Conservation (phyloP, 2,329 filamentous ascomycete genomes). For the Aspergillus floridensis region DNA sequence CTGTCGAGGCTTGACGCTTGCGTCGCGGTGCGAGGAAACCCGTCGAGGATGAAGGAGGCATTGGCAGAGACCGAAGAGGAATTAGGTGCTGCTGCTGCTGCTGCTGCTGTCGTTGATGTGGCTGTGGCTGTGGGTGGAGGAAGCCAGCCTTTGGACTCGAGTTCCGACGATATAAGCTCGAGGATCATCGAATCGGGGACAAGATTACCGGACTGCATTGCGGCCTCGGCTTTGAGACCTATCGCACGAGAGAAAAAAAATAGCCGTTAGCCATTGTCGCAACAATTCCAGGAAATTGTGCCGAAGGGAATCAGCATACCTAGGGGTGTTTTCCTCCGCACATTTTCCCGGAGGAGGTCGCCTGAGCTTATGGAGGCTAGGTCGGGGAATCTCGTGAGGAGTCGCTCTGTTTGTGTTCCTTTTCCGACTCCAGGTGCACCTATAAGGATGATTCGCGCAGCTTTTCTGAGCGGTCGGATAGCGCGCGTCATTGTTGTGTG, state of each 20-base stretch:
- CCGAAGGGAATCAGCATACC: constrained; percentile 53
- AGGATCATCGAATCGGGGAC: constrained; percentile 90
- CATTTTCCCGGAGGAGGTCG: constrained; percentile 87
- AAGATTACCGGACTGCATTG: constrained; percentile 84
- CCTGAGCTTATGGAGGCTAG: constrained; percentile 90
- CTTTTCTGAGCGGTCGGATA: constrained; percentile 63
- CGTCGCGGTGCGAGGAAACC: constrained; percentile 82
- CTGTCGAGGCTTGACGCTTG: constrained; percentile 77
- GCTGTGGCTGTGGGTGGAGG: constrained; percentile 27
- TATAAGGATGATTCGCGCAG: constrained; percentile 89
- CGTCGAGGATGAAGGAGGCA: constrained; percentile 92
- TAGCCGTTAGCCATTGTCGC: background rate
- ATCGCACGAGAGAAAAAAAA: constrained; percentile 4
- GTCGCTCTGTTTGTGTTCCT: constrained; percentile 87
- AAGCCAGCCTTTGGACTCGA: constrained; percentile 83
- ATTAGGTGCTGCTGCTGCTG: constrained; percentile 17
- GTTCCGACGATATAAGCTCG: constrained; percentile 85
- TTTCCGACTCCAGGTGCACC: constrained; percentile 97
- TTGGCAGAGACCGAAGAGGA: constrained; percentile 64
- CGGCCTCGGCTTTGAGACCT: constrained; percentile 88
- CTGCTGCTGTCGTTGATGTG: too few species aligned
- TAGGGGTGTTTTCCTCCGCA: constrained; percentile 79
- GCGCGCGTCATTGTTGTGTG: constrained; percentile 29
- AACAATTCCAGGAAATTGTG: background rate
- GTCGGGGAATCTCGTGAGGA: constrained; percentile 83